Base-by-base conservation (phyloP, 2,329 filamentous ascomycete species). In the Sporothrix inflata region DNA sequence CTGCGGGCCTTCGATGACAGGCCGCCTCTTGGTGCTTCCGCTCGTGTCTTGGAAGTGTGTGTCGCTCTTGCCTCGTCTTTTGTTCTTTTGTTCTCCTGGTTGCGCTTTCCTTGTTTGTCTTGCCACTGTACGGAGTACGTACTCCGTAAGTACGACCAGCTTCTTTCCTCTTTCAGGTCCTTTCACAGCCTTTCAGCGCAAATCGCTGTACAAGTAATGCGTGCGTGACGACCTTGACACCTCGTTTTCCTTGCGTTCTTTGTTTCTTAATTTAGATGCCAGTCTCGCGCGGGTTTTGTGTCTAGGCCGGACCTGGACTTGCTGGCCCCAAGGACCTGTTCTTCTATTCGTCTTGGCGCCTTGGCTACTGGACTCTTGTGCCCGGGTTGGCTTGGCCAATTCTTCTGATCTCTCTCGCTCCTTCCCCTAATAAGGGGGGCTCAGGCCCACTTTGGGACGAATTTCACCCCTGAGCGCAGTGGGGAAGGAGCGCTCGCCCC, bases 251-350 rank as follows among this genome's bases (percentile, higher is more conserved):
- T 47, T 49, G 21, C 27, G 42, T 49, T 49, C 63, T 49, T 70
- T 70, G 53, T 60, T 69, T 61, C 69, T 70, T 63, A 61, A 70
- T 70, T 61, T 70, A 70, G 69, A 70, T 51, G 19, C 51, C 55
- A 42, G 34, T 69, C n/a, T 69, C n/a, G 66, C 34, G 38, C 66
- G 34, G 24, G 65, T 69, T 69, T 69, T 68, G 47, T 34, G 16
- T 49, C 47, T 24, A 40, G 47, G 47, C 21, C 45, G 24, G 66
- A 51, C 66, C 30, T 55, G 30, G 61, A 16, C 61, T 6, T 66
- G 40, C 21, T 63, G n/a, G 38, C 38, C 38, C 60, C 38, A 61
- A 61, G 34, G 9, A 61, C 57, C 57, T 63, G 57, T 49, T 51
- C 63, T 53, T 53, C 30, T 24, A 30, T 40, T 69, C 34, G 8